A percentile compares a stretch with the other conserved stretches of the same genome.
Evolutionary conservation across 192 early-diverging fungal genomes (phyloP).

Genomic region (Linnemannia exigua): DNA sequence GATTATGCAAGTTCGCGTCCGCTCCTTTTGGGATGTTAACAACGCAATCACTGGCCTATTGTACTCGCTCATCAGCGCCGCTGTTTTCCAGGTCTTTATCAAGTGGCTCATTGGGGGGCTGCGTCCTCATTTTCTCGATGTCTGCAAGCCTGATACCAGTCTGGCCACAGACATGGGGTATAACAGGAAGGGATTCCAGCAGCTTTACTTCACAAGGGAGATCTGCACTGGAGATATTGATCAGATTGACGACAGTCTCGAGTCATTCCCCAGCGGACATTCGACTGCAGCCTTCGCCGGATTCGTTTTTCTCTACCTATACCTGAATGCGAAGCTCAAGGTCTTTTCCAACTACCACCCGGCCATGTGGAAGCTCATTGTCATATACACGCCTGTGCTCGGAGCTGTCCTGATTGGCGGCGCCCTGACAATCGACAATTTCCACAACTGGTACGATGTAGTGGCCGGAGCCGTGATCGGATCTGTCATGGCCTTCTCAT

Average conservation of each 20-base stretch:
- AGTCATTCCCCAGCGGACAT: slow-evolving; percentile 13
- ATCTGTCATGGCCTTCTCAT: slow-evolving; percentile 12
- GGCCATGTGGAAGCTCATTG: slow-evolving; percentile 17
- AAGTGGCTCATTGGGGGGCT: slow-evolving; percentile 13
- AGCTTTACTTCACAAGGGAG: slow-evolving; percentile 12
- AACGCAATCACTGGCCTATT: slow-evolving; percentile 7
- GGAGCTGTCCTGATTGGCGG: slow-evolving; percentile 13
- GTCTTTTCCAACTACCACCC: slow-evolving; percentile 18
- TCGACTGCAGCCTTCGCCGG: slow-evolving; percentile 17
- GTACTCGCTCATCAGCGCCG: slow-evolving; percentile 13
- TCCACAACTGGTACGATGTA: slow-evolving; percentile 15
- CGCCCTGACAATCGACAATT: slow-evolving; percentile 6
- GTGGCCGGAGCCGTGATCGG: slow-evolving; percentile 11
- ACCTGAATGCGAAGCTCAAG: slow-evolving; percentile 18
- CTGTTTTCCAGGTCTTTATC: slow-evolving; percentile 19
- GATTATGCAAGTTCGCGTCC: slow-evolving; percentile 12
- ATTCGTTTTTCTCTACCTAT: slow-evolving; percentile 18
- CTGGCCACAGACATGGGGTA: slow-evolving; percentile 1
- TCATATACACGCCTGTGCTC: slow-evolving; percentile 14
- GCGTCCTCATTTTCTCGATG: slow-evolving; percentile 12
- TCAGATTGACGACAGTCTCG: slow-evolving; percentile 14
- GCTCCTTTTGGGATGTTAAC: slow-evolving; percentile 13
- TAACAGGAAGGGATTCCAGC: slow-evolving; percentile 13
- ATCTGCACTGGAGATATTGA: slow-evolving; percentile 4
- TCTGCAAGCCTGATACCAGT: slow-evolving; percentile 14